These are phyloP conservation scores for Verticillium alfalfae DNA, from an alignment of 2,329 filamentous ascomycete species.

Conservation along the genomic window DNA sequence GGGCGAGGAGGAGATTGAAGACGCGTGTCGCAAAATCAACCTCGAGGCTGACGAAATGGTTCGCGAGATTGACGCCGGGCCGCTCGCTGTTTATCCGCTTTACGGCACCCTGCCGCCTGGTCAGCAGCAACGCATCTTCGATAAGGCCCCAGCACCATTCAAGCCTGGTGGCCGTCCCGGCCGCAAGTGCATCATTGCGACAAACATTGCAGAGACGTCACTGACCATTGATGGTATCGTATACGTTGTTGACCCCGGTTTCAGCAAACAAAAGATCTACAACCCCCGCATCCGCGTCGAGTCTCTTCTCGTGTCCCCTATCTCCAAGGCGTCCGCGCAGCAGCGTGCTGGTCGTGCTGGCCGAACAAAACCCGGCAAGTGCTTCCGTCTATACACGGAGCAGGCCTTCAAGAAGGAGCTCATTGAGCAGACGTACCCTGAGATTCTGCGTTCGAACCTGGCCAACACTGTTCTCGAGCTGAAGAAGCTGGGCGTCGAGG, in stretches of 20 bases:
- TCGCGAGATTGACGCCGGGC: slow-evolving; percentile 85
- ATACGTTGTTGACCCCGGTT: slow-evolving; percentile 97
- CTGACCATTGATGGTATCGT: slow-evolving; percentile 98
- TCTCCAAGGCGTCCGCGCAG: slow-evolving; percentile 95
- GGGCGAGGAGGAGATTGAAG: slow-evolving; percentile 97
- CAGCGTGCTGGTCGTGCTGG: slow-evolving; percentile 98
- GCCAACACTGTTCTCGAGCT: slow-evolving; percentile 92
- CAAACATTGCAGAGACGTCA: slow-evolving; percentile 96
- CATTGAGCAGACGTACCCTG: slow-evolving; percentile 94
- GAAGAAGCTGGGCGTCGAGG: slow-evolving; percentile 93
- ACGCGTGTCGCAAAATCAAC: slow-evolving; percentile 85
- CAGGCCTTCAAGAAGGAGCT: slow-evolving; percentile 95
- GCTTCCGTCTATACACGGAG: slow-evolving; percentile 95
- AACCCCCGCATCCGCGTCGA: slow-evolving; percentile 95
- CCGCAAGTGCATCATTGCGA: slow-evolving; percentile 90
- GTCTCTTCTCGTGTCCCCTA: slow-evolving; percentile 93
- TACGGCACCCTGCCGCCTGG: slow-evolving; percentile 90
- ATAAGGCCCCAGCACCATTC: slow-evolving; percentile 70
- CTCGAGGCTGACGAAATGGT: slow-evolving; percentile 90
- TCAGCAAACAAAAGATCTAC: slow-evolving; percentile 99
- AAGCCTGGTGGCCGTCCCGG: slow-evolving; percentile 76
- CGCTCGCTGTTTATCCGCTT: slow-evolving; percentile 83
- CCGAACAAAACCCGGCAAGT: slow-evolving; percentile 97
- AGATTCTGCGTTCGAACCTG: slow-evolving; percentile 90
- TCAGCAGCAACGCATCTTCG: slow-evolving; percentile 94